Conservation (phyloP, 2,329 filamentous ascomycete genomes). For the Penicillium sclerotiorum region DNA sequence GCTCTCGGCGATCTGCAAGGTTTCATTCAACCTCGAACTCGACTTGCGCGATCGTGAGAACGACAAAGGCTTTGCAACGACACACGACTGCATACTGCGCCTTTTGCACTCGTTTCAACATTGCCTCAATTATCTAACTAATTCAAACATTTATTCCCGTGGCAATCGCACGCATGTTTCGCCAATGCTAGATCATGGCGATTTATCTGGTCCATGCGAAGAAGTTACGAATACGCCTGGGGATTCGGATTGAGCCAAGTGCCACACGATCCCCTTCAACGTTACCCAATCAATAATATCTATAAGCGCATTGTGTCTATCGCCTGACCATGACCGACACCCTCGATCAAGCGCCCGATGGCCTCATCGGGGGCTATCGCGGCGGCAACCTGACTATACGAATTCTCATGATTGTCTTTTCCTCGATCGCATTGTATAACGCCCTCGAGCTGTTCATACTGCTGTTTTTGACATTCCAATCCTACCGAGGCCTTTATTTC, state of each 20-base stretch:
- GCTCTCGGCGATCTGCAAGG: slow-evolving; percentile 4
- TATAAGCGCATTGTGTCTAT: background rate
- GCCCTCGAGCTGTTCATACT: slow-evolving; percentile 47
- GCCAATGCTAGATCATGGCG: slow-evolving; percentile 18
- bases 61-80: background rate
- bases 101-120: background rate
- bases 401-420: slow-evolving; percentile 37
- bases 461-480: slow-evolving; percentile 41
- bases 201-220: slow-evolving; percentile 9
- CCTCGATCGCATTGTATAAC: slow-evolving; percentile 50
- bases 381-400: slow-evolving; percentile 26
- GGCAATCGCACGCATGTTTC: slow-evolving; percentile 11
- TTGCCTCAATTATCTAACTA: background rate
- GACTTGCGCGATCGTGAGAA: background rate
- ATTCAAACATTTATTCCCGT: background rate
- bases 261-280: background rate
- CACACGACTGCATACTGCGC: background rate
- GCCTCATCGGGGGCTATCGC: slow-evolving; percentile 32
- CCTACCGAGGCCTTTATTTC: slow-evolving; percentile 44
- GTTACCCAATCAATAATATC: background rate
- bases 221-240: slow-evolving; percentile 9
- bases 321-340: background rate
- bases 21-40: slow-evolving; percentile 8
- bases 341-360: slow-evolving; percentile 30
- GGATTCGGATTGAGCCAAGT: slow-evolving; percentile 6